These are phyloP conservation scores for Basidiobolus meristosporus DNA, from an alignment of 371 early-diverging fungal species.

Conservation along the genomic window DNA sequence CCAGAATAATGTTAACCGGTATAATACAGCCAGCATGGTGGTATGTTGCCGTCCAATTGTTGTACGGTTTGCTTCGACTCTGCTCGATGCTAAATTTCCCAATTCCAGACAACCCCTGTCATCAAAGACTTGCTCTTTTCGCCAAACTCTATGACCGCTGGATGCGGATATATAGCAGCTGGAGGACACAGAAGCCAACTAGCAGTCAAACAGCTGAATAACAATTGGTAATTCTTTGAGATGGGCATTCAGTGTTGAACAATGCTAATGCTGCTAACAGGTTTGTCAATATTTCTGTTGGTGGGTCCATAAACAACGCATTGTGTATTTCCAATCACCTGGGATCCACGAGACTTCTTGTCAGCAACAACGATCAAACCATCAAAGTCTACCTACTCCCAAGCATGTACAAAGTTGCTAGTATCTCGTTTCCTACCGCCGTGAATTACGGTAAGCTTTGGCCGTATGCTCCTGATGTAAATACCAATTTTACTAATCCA, in stretches of 20 bases:
- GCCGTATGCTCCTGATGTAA: neutral
- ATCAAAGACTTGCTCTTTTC: slow-evolving; percentile 51
- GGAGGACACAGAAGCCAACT: slow-evolving; percentile 83
- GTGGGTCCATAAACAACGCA: slow-evolving; percentile 82
- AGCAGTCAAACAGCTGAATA: slow-evolving; percentile 48
- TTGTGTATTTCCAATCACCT: slow-evolving; percentile 49
- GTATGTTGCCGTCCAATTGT: slow-evolving; percentile 6
- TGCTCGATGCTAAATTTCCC: neutral
- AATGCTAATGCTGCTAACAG: slow-evolving; percentile 12
- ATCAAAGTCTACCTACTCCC: slow-evolving; percentile 73
- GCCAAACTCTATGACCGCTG: slow-evolving; percentile 64
- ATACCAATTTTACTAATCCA: neutral
- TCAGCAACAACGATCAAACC: slow-evolving; percentile 87
- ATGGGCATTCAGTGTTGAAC: neutral
- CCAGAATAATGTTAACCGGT: slow-evolving; percentile 28
- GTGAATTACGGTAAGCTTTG: slow-evolving; percentile 51
- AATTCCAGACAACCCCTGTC: slow-evolving; percentile 14
- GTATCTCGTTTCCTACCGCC: slow-evolving; percentile 57
- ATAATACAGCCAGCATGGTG: slow-evolving; percentile 34
- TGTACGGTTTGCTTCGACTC: slow-evolving; percentile 1
- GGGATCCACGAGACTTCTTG: slow-evolving; percentile 42
- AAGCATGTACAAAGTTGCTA: slow-evolving; percentile 36
- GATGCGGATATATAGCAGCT: slow-evolving; percentile 63
- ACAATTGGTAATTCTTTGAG: slow-evolving; percentile 31
- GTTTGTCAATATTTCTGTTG: slow-evolving; percentile 50